Percentiles rank a stretch among this genome's conserved stretches.
Conservation (phyloP, 345 rosid species). For the Combretum micranthum region DNA sequence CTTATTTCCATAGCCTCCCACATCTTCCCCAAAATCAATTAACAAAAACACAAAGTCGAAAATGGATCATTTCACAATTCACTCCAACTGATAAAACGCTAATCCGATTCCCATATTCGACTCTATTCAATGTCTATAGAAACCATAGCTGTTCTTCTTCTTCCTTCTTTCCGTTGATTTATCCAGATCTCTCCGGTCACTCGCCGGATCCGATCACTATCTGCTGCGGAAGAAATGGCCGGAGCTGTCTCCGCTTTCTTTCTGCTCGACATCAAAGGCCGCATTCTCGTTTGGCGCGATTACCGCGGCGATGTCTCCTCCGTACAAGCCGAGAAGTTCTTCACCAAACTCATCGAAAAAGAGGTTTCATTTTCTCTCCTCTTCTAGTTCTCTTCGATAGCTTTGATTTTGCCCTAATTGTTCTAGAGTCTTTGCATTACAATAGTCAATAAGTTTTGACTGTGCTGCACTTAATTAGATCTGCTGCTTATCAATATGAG, state of each 20-base stretch:
- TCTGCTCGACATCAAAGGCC: conserved; percentile 86
- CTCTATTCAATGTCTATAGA: no score
- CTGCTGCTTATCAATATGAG: no score
- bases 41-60: no score
- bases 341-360: conserved; percentile 92
- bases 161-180: background rate
- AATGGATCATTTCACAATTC: no score
- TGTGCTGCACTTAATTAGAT: background rate
- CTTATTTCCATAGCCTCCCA: no score
- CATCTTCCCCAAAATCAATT: no score
- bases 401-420: background rate
- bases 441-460: background rate
- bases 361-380: conserved; percentile 35
- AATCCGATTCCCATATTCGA: no score
- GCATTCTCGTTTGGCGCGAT: conserved; percentile 95
- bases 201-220: conserved; percentile 4
- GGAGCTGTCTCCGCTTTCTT: conserved; percentile 96
- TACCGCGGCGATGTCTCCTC: conserved; percentile 92
- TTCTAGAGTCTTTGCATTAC: no score
- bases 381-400: background rate
- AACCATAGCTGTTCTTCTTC: no score
- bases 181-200: conserved; percentile 8
- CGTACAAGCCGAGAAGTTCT: conserved; percentile 82
- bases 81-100: no score
- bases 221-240: conserved; percentile 36